Base-by-base conservation (phyloP, 208 protist species). In the Angomonas deanei region DNA sequence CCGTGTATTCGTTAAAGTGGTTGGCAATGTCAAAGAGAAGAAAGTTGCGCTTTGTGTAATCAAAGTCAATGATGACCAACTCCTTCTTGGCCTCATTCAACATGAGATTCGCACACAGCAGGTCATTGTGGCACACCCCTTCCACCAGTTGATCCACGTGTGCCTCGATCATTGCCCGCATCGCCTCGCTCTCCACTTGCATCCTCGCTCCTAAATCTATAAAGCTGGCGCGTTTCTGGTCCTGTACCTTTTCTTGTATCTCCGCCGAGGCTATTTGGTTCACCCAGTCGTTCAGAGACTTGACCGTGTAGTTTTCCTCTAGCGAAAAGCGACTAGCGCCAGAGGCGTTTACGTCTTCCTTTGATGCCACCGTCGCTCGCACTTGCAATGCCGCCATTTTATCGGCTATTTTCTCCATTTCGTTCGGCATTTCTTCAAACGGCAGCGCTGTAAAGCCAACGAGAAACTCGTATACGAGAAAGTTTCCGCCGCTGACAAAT, bases 21-120 rank as follows among this genome's bases (percentile, higher is more conserved):
- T 97, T 97, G 2, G 84, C 93, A 34, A 94, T 67, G 56, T 97
- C 93, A 66, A 92, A 97, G 0, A 91, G 59, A 55, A 92, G 63
- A 59, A 83, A 97, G 68, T 94, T 88, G 10, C 87, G 78, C 53
- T 79, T 84, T 0, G 78, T 82, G 74, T 97, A 97, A 61, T 97
- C 93, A 69, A 95, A 97, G 75, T 97, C 93, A 69, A 97, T 97
- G 50, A 97, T 82, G 39, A 76, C 80, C n/a, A 95, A 64, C 11
- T 68, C 59, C 4, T 79, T 67, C 27, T 54, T 81, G 23, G 19
- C 52, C 28, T 26, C 68, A 65, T 91, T 73, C 6, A 85, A 81
- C 86, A 97, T 91, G 21, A 97, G 70, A 63, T 97, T 97, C n/a
- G 82, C 92, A 49, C 81, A 82, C 53, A 97, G 86, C 39, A 97